phyloP scores from a whole-genome alignment of 768 basidiomycete species.

The Lactarius hengduanensis region DNA sequence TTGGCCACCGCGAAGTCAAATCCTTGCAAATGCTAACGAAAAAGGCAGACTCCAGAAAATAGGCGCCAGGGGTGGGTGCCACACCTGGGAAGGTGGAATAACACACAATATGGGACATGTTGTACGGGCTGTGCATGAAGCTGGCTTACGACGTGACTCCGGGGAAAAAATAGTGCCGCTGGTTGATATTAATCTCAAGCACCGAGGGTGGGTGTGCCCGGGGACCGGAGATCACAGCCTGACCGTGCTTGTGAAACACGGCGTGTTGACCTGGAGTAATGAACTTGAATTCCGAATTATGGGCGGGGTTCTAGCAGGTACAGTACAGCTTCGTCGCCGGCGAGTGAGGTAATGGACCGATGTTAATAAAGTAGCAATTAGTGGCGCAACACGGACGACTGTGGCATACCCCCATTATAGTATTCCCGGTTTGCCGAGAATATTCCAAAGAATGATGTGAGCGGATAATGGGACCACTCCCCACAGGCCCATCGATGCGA shows the following conservation, averaged over 20 bases:
- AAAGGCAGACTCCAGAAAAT: conserved; percentile 43
- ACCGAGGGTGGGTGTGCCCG: not conserved
- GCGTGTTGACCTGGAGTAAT: not conserved
- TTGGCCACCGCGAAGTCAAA: conserved; percentile 32
- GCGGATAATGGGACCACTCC: not conserved
- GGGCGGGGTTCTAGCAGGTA: not conserved
- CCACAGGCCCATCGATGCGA: conserved; percentile 9
- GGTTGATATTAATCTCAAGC: not conserved
- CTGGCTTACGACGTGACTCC: not conserved
- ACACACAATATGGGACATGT: not conserved
- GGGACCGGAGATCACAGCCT: not conserved
- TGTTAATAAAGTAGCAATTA: conserved; percentile 16
- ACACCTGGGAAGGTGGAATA: not conserved
- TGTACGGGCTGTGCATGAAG: not conserved
- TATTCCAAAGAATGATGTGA: conserved; percentile 21
- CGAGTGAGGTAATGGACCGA: conserved; percentile 2
- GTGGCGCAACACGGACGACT: conserved; percentile 14
- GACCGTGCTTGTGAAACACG: not conserved
- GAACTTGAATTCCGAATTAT: not conserved
- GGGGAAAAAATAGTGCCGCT: not conserved
- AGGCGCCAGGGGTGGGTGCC: not conserved
- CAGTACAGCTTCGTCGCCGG: conserved; percentile 11
- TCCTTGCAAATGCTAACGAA: conserved; percentile 31
- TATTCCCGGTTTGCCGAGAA: conserved; percentile 3
- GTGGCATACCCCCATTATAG: conserved; percentile 7